Conservation (phyloP, 2,329 filamentous ascomycete genomes). For the Massarina eburnea region DNA sequence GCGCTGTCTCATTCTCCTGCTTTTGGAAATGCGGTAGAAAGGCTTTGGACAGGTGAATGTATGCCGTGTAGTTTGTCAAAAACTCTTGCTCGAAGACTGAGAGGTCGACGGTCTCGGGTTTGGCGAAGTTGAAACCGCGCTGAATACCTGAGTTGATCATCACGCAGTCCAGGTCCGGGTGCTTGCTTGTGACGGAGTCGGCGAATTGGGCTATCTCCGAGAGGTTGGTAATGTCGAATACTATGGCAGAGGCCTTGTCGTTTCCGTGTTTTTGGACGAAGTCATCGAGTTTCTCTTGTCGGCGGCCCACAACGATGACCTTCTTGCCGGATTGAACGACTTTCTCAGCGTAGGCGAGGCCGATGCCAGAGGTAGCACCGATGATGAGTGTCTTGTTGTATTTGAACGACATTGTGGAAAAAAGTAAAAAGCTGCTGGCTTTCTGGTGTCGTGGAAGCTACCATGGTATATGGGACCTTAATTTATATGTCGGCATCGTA, state of each 20-base stretch:
- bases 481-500: conserved; percentile 13
- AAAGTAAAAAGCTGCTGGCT: neutral
- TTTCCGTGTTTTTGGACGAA: conserved; percentile 51
- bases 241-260: conserved; percentile 48
- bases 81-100: conserved; percentile 48
- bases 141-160: conserved; percentile 59
- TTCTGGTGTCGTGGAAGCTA: neutral
- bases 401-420: conserved; percentile 44
- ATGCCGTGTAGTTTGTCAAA: conserved; percentile 54
- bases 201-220: conserved; percentile 51
- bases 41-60: conserved; percentile 52
- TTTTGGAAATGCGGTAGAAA: conserved; percentile 54
- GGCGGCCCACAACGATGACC: conserved; percentile 53
- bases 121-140: conserved; percentile 52
- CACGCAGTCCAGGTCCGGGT: conserved; percentile 56
- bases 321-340: conserved; percentile 51
- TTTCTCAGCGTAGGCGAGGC: conserved; percentile 53
- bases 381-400: conserved; percentile 58
- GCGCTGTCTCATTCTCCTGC: conserved; percentile 45
- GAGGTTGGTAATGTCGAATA: conserved; percentile 56
- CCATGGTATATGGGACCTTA: neutral
- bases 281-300: conserved; percentile 54
- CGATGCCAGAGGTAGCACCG: conserved; percentile 57
- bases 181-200: conserved; percentile 43
- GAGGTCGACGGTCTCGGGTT: conserved; percentile 52